These are phyloP conservation scores for Cytidiella melzeri DNA, from an alignment of 768 basidiomycete genomes.

Conservation along the genomic window DNA sequence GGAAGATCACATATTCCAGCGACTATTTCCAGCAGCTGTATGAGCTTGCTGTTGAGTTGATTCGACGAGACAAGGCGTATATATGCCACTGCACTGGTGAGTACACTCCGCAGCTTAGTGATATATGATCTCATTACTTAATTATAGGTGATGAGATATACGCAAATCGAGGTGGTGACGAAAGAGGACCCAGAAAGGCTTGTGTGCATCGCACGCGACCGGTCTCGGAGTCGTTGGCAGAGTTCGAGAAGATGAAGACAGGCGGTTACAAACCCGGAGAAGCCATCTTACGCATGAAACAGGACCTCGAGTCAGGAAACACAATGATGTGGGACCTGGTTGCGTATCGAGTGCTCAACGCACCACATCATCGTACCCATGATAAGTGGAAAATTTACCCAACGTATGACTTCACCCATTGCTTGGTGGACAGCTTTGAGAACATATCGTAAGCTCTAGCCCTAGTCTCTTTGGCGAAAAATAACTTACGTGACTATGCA, in stretches of 20 bases:
- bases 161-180: constrained; percentile 76
- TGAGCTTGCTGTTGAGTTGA: constrained; percentile 81
- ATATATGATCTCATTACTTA: not conserved
- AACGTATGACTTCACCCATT: constrained; percentile 98
- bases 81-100: constrained; percentile 92
- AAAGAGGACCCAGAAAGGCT: constrained; percentile 71
- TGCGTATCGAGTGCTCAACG: constrained; percentile 88
- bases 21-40: constrained; percentile 91
- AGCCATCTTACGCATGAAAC: constrained; percentile 95
- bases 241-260: constrained; percentile 90
- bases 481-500: constrained; percentile 26
- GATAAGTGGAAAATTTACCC: constrained; percentile 97
- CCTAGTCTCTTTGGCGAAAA: not conserved
- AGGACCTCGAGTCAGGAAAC: constrained; percentile 86
- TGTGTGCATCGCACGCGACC: constrained; percentile 87
- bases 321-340: constrained; percentile 99
- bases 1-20: constrained; percentile 98
- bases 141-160: constrained; percentile 85
- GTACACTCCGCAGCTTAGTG: not conserved
- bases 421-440: constrained; percentile 96
- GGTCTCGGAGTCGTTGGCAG: constrained; percentile 75
- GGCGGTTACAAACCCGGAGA: constrained; percentile 90
- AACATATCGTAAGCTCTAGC: constrained; percentile 83
- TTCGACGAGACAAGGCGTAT: constrained; percentile 88
- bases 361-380: constrained; percentile 89